Evolutionary conservation across 495 filamentous ascomycete genomes (phyloP).

Genomic region (Penicillium argentinense): DNA sequence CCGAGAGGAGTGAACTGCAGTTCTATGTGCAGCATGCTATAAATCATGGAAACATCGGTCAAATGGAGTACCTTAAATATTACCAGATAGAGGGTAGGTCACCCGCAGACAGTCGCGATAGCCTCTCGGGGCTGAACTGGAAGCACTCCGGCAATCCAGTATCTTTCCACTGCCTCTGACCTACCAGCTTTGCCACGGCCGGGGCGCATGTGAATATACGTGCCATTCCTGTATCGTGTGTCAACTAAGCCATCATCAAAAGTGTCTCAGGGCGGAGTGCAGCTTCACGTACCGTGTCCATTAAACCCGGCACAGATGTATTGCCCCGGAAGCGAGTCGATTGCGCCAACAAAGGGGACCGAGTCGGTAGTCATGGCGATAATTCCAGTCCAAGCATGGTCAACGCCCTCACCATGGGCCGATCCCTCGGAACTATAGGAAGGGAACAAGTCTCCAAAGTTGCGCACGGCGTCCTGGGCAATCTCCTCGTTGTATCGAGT

Average conservation of each 20-base stretch:
- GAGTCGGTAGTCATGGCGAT: conserved; percentile 35
- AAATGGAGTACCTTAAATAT: no score
- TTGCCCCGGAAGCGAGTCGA: conserved; percentile 27
- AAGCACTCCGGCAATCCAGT: conserved; percentile 34
- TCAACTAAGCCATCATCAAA: no score
- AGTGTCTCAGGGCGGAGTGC: no score
- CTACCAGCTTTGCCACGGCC: conserved; percentile 24
- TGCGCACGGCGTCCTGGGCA: conserved; percentile 22
- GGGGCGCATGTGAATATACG: conserved; percentile 35
- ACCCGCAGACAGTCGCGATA: conserved; percentile 14
- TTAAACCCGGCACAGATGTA: conserved; percentile 38
- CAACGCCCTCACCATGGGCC: conserved; percentile 28
- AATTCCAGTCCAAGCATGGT: conserved; percentile 35
- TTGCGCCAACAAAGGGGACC: conserved; percentile 31
- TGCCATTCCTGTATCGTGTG: conserved; percentile 27
- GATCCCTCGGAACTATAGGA: background rate
- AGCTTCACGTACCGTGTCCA: conserved; percentile 31
- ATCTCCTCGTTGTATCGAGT: conserved; percentile 27
- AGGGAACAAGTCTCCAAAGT: conserved; percentile 23
- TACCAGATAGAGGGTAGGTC: conserved; percentile 27
- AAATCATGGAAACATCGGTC: no score
- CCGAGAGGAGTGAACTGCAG: no score
- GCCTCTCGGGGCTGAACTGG: conserved; percentile 18
- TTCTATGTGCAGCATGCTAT: no score
- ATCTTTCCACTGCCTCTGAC: conserved; percentile 21